Base-by-base conservation (phyloP, 768 basidiomycete genomes). In the Megacollybia marginata region DNA sequence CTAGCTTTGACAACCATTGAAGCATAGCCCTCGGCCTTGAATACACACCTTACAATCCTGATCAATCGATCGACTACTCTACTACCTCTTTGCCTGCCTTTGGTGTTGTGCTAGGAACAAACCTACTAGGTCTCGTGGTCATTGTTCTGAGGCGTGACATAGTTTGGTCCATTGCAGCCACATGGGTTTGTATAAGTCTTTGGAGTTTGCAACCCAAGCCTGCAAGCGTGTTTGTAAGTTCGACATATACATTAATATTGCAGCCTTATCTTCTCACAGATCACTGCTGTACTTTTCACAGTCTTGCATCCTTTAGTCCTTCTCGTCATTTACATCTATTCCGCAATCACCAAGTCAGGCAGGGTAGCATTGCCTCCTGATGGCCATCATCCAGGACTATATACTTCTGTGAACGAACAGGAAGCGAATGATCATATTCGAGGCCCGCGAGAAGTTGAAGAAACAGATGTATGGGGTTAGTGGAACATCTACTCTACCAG, bases 1-100 rank as follows among this genome's bases (percentile, higher is more conserved):
- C 77, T 74, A 36, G 73, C 83, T 12, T 82, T 85, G 76, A 52
- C 33, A 13, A 10, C 32, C 42, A 69, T 61, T 20, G 32, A 16
- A 88, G 86, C 65, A 71, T 95, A 45, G 78, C 81, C 0, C 75
- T 94, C 2, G 79, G 81, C 4, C 78, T 88, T 53, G 71, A 73
- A 0, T 84, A 82, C 63, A 64, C 67, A 4, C 76, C 79, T 0
- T 60, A 60, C 4, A 51, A 57, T 0, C 66, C 73, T 0, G 73
- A 74, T 11, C 66, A 72, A 9, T 78, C 74, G 1, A 64, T 76
- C 44, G 74, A 85, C 54, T 80, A 80, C 36, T 68, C 62, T 1
- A 75, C 73, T 46, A 78, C 87, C 53, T 72, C 82, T 1, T 91
- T 85, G 81, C 71, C 83, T 0, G 92, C 85, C 0, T 82, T 93